These are phyloP conservation scores for Pseudogymnoascus sp. DNA, from an alignment of 2,329 filamentous ascomycete species.

Conservation along the genomic window DNA sequence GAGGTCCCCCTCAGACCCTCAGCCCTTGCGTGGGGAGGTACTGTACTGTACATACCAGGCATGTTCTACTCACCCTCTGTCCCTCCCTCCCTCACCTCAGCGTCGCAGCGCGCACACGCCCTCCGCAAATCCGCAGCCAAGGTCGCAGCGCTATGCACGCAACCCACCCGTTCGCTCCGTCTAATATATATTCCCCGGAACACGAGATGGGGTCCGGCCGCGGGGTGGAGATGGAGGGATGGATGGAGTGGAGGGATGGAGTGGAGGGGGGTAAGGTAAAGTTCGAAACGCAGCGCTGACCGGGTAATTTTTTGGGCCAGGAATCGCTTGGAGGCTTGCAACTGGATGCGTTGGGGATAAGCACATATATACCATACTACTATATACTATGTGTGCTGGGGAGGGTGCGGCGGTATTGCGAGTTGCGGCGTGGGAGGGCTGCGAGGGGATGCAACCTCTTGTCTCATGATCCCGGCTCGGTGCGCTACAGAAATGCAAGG, in stretches of 20 bases:
- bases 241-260: background rate
- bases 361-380: background rate
- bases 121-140: background rate
- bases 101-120: background rate
- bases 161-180: background rate
- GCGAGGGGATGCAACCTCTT: background rate
- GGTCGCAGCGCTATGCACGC: background rate
- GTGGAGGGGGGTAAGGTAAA: background rate
- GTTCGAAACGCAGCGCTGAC: background rate
- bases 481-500: background rate
- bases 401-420: background rate
- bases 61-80: background rate
- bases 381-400: background rate
- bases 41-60: background rate
- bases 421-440: background rate
- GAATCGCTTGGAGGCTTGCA: background rate
- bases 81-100: background rate
- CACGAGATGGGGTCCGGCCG: background rate
- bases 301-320: background rate
- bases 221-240: background rate
- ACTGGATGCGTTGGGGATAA: background rate
- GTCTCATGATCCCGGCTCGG: constrained; percentile 4
- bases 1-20: background rate
- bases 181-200: background rate
- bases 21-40: background rate